Conservation (phyloP, 2,329 filamentous ascomycete genomes). For the Aspergillus pseudonomiae region DNA sequence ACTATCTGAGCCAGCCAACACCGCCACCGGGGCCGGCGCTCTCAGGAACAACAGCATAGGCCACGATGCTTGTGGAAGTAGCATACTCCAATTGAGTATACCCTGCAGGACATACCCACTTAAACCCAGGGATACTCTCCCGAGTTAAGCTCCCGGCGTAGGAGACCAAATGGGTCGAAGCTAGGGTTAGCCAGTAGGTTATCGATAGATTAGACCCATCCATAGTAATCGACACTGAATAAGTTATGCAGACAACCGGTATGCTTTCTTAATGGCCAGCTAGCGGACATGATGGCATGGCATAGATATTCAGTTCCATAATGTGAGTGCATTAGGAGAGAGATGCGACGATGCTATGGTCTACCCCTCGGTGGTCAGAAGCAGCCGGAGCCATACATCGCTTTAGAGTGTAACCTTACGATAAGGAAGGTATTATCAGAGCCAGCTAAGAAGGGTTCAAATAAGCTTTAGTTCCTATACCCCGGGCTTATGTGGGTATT, state of each 20-base stretch:
- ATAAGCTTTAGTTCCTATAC: background rate
- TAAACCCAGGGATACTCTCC: too few relatives aligned
- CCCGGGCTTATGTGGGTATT: background rate
- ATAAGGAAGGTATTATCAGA: background rate
- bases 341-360: background rate
- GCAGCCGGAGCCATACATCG: too few relatives aligned
- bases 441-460: background rate
- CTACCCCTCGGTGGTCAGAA: too few relatives aligned
- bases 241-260: background rate
- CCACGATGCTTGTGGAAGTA: background rate
- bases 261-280: background rate
- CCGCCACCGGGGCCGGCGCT: background rate
- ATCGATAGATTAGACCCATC: background rate
- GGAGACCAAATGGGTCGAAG: background rate
- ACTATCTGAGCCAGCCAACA: background rate
- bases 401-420: too few relatives aligned
- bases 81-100: background rate
- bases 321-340: background rate
- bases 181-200: background rate
- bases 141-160: too few relatives aligned
- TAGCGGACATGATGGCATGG: background rate
- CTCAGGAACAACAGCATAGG: background rate
- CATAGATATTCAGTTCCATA: background rate
- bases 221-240: background rate
- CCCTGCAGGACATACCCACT: background rate